Base-by-base conservation (phyloP, 306 rosid species). In the Neltuma alba region DNA sequence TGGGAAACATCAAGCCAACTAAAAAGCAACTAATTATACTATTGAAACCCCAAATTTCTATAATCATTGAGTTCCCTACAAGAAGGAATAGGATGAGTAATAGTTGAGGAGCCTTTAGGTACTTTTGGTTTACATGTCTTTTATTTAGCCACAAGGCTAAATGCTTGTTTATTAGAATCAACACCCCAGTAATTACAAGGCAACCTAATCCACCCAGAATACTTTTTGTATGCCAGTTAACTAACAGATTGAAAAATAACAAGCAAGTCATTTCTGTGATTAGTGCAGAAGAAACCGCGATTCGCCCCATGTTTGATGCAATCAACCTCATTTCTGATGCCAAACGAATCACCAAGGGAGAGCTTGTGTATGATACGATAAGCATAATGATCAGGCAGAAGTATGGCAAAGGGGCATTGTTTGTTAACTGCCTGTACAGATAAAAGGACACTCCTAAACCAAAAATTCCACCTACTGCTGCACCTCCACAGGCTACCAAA, bases 311-410 rank as follows among this genome's bases (percentile, higher is more conserved):
- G 12, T 89, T 74, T 0, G 99, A 91, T 0, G 97, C 88, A 0
- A 87, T 86, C 12, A 95, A 87, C 50, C 86, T 87, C 55, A 95
- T 37, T 70, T 95, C 99, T 0, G 91, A 82, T 0, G 97, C 87
- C 34, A 95, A 72, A 40, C 97, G 98, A 25, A 87, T 88, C 75
- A 95, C 98, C 47, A 95, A 87, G 0, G 99, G 98, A 28, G 96
- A 89, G 28, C 96, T 90, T 1, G 99, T 86, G 89, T 95, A 92
- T 40, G 92, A 71, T 0, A 90, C 16, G 14, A 89, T 64, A 30
- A 92, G 64, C 90, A 91, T 89, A 20, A 88, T 45, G 55, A 85
- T 62, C 80, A 25, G 72, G 10, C 57, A 84, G 34, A 80, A 88
- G 84, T 20, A 83, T 25, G 8, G 47, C 25, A 36, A 52, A 14